Evolutionary conservation across 2,329 filamentous ascomycete species (phyloP).

Genomic region (Venturia carpophila): DNA sequence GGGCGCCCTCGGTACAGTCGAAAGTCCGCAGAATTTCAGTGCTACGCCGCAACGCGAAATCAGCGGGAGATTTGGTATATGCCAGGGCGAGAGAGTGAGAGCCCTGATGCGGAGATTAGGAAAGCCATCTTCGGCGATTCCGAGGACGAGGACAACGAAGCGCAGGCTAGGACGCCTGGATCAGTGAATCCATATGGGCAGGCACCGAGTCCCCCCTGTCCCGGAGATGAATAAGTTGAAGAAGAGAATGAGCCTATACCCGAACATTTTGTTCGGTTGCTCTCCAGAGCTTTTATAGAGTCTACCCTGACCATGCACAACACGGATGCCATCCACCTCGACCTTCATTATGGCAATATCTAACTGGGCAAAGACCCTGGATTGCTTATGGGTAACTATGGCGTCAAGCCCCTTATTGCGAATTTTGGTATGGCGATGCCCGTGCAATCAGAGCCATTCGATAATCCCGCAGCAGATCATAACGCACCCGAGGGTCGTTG

Average conservation of each 20-base stretch:
- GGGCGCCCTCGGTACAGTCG: neutral
- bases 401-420: neutral
- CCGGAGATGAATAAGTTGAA: neutral
- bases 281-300: neutral
- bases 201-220: too few species aligned
- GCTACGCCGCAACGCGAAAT: too few species aligned
- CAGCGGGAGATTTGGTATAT: too few species aligned
- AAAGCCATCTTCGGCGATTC: too few species aligned
- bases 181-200: too few species aligned
- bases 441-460: neutral
- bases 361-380: neutral
- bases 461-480: neutral
- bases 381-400: neutral
- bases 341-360: neutral
- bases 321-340: neutral
- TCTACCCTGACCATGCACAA: neutral
- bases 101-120: too few species aligned
- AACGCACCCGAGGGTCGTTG: neutral
- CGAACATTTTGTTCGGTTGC: neutral
- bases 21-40: neutral
- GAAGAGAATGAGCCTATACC: neutral
- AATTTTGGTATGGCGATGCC: neutral
- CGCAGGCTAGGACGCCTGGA: too few species aligned
- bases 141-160: too few species aligned
- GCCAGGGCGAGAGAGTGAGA: too few species aligned